Evolutionary conservation across 345 rosid species (phyloP), one percentile per base, ranked within the genome.

Genomic region (Citropsis articulata): DNA sequence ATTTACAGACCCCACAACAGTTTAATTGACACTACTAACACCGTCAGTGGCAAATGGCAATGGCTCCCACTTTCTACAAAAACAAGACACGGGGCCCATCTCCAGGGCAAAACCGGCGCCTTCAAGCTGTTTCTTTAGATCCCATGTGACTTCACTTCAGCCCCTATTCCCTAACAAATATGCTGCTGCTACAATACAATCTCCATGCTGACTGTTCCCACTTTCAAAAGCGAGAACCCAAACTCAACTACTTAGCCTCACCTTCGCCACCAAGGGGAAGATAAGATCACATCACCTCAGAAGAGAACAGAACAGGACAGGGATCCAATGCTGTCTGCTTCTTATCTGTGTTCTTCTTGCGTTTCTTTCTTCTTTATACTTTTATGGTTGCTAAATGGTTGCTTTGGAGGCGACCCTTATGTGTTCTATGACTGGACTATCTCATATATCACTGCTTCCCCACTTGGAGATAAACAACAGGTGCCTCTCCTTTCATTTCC

Each of bases 351-450:
- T 69, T 60, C 55, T 67, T 36, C 38, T 73, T 59, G 56, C 73
- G 77, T 81, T 81, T 78, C 62, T 66, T 80, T 62, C 70, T 85
- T 81, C 75, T 75, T 63, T 50, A 27, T 78, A 12, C 71, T 87
- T 7, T 78, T 80, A 4, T 71, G 75, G 73, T 79, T 81, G 78
- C 65, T 71, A 31, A 57, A 74, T 66, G 75, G 74, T 75, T 86
- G 84, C 67, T 85, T 74, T 3, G 97, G 90, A 45, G 90, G 72
- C 28, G 98, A 93, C 79, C 98, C 98, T 77, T 91, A 87, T 84
- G 88, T 87, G 76, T 91, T 85, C 87, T 90, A 79, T 77, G 97
- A 94, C 69, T 94, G 98, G 98, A 93, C 94, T 36, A 91, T 94
- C 80, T 93, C 98, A 62, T 94, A 93, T 80, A 80, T 90, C 79